Evolutionary conservation across 78 protist genomes (phyloP), one percentile per base, ranked within the genome.

Genomic region (Speleostelium caveatum): DNA sequence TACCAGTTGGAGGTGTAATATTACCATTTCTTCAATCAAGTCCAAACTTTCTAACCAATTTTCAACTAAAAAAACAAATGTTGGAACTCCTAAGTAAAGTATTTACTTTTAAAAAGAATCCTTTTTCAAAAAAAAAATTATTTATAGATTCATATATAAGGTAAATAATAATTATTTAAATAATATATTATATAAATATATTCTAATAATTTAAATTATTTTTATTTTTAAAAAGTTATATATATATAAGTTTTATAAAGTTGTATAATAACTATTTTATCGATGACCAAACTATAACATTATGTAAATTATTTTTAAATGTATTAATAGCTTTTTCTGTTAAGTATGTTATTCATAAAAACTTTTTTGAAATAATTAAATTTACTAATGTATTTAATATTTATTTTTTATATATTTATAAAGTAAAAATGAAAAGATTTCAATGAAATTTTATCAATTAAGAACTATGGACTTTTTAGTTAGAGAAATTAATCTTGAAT

Each of bases 381-480:
- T 51, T 58, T 58, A 26, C 17, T 42, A 2, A 22, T 7, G 19
- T 24, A 41, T 42, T 26, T 74, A 45, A 21, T 51, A 63, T n/a
- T 33, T 28, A 45, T 53, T 33, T 16, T 77, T 38, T 3, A 21
- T 39, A 26, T 42, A 7, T 7, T 8, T 14, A 32, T 58, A 19
- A n/a, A 78, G 86, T 55, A 72, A 92, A 61, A 85, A 92, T 63
- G 87, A 83, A 22, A 78, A 75, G 62, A 87, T 77, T n/a, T 51
- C 86, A 35, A 60, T 68, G 86, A 86, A 94, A 71, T 94, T 94
- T 75, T 94, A 85, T 62, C 93, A 94, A 42, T 75, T 94, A 56
- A 80, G 86, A 42, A 91, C 83, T 45, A 77, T 94, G 94, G 96
- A 94, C 38, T 86, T 94, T 21, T 33, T 93, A 53, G 93, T 93